Percentiles rank a stretch among this genome's conserved stretches.
These are phyloP conservation scores for Coprinopsis strossmayeri DNA, from an alignment of 768 basidiomycete species.

Conservation along the genomic window DNA sequence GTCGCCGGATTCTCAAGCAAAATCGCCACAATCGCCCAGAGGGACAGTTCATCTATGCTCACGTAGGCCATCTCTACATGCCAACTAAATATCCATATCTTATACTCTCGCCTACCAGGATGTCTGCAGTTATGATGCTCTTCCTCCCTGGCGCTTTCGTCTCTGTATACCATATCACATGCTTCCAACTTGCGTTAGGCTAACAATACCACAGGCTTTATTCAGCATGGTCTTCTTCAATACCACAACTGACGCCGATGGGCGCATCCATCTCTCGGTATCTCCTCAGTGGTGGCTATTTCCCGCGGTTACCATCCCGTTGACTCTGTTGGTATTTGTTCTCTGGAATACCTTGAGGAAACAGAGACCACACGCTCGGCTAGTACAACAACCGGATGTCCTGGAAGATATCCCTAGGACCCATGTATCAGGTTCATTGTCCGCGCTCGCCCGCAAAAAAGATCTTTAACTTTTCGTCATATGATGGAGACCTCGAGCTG, in stretches of 20 bases:
- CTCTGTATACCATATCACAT: slow-evolving; percentile 11
- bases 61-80: slow-evolving; percentile 12
- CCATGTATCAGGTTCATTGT: too few species aligned
- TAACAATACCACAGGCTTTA: slow-evolving; percentile 11
- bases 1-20: slow-evolving; percentile 16
- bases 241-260: slow-evolving; percentile 4
- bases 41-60: slow-evolving; percentile 21
- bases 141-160: slow-evolving; percentile 22
- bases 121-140: slow-evolving; percentile 22
- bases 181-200: not conserved
- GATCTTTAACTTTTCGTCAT: too few species aligned
- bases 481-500: too few species aligned
- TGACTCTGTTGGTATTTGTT: slow-evolving; percentile 16
- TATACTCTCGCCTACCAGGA: too few species aligned
- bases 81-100: not conserved
- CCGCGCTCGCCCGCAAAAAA: too few species aligned
- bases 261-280: slow-evolving; percentile 5
- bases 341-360: slow-evolving; percentile 11
- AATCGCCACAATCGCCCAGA: slow-evolving; percentile 17
- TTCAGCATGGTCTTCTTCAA: slow-evolving; percentile 22
- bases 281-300: slow-evolving; percentile 16
- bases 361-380: too few species aligned
- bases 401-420: too few species aligned
- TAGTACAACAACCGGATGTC: too few species aligned
- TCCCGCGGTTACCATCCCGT: slow-evolving; percentile 16